Conservation (phyloP, 139 green algal species). For the Coccomyxa sp. region DNA sequence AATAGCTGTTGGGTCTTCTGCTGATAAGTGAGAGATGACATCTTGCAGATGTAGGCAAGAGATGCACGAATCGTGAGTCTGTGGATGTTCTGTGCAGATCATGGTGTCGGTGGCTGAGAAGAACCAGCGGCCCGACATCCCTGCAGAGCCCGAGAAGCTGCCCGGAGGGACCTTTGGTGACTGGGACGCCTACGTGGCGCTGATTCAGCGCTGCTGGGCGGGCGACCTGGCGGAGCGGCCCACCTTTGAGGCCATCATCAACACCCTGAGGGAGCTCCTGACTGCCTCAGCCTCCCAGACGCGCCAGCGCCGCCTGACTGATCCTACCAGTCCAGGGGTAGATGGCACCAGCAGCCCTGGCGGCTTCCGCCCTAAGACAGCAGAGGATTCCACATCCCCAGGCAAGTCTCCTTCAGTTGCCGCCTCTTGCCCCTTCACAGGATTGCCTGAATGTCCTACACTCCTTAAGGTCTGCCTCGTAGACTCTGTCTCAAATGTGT, state of each 20-base stretch:
- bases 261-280: constrained; percentile 14
- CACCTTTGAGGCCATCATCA: constrained; percentile 18
- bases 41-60: too few species aligned
- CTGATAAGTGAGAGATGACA: too few species aligned
- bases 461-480: too few species aligned
- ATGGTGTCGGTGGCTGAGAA: constrained; percentile 23
- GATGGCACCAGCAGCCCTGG: neutral
- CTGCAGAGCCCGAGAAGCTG: neutral
- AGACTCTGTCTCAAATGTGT: too few species aligned
- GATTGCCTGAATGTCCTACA: neutral
- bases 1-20: too few species aligned
- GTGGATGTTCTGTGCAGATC: constrained; percentile 10
- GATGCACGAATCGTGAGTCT: neutral
- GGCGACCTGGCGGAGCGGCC: constrained; percentile 37
- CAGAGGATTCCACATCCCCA: neutral
- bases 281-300: neutral
- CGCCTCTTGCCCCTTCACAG: too few species aligned
- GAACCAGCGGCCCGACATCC: constrained; percentile 13
- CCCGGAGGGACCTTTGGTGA: constrained; percentile 2
- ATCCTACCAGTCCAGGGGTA: too few species aligned
- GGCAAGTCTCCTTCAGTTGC: neutral
- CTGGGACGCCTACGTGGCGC: constrained; percentile 35
- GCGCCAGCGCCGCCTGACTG: neutral
- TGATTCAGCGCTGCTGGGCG: constrained; percentile 58
- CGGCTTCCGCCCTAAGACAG: neutral